Base-by-base conservation (phyloP, 805 yeast species). In the Wickerhamomyces kurtzmanii region DNA sequence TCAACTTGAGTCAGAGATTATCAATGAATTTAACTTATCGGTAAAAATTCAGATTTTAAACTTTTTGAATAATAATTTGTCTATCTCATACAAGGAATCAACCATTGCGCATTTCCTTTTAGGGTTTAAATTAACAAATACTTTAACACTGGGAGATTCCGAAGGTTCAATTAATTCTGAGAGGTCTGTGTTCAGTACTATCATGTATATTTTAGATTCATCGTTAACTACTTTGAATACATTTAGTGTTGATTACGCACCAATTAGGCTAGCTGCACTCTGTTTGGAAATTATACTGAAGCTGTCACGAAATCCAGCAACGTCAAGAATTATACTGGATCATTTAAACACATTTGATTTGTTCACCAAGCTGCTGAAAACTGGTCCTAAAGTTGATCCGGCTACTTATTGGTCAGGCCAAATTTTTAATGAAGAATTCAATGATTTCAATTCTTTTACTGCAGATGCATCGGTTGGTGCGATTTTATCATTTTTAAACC, bases 101-200 rank as follows among this genome's bases (percentile, higher is more conserved):
- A 65, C 77, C 1, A 64, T 80, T 1, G 58, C 89, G 1, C 96
- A 86, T 46, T 76, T 78, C 39, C 49, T 89, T 7, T 60, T 89
- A 2, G 97, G 97, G 0, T 85, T 75, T 49, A 74, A 71, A 23
- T 54, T 66, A 20, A 51, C 55, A 2, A 69, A 65, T 28, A 49
- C 69, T 0, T 48, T 75, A n/a, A 73, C 74, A 3, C 36, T 50
- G 3, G 60, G 64, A 11, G 35, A 46, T 4, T 47, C 59, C 1
- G 45, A 55, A 1, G 73, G 84, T 0, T 71, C 73, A 15, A 65
- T 78, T 28, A 53, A 53, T 3, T 67, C 83, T 0, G 59, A 54
- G 0, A 58, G 62, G 11, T 76, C 86, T 3, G 49, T 81, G 7
- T 60, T 87, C 24, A 62, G 58, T 17, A 58, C 75, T 1, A 42